Conservation (phyloP, 352 stramenopile species). For the Pythium chondricola region DNA sequence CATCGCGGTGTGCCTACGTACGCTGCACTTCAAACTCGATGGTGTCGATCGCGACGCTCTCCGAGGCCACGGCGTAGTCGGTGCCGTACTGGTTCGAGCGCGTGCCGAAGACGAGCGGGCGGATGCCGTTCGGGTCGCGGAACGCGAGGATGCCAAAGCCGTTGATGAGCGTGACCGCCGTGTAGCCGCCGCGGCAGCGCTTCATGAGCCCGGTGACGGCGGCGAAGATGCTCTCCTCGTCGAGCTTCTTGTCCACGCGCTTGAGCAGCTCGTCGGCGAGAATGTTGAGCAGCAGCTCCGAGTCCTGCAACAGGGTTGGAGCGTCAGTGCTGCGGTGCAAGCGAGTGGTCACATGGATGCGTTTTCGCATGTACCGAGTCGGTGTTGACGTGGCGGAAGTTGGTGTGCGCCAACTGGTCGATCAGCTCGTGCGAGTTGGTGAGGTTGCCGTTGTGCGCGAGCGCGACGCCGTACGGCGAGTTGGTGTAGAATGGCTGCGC, state of each 20-base stretch:
- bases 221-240: constrained; percentile 85
- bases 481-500: constrained; percentile 99
- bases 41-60: constrained; percentile 98
- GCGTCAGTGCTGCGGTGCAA: too few relatives aligned
- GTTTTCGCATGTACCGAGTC: constrained; percentile 86
- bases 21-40: constrained; percentile 94
- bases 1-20: not conserved
- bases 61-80: constrained; percentile 95
- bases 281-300: constrained; percentile 98
- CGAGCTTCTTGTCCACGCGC: constrained; percentile 56
- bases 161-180: constrained; percentile 97
- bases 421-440: constrained; percentile 97
- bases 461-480: constrained; percentile 97
- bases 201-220: constrained; percentile 91
- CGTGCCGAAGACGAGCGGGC: constrained; percentile 93
- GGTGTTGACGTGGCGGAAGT: constrained; percentile 97
- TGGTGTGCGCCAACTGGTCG: constrained; percentile 86
- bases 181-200: constrained; percentile 95
- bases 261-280: constrained; percentile 95
- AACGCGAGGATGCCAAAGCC: constrained; percentile 97
- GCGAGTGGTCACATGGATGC: too few relatives aligned
- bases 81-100: constrained; percentile 75
- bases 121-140: constrained; percentile 96
- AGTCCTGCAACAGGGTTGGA: constrained; percentile 88
- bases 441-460: constrained; percentile 98